phyloP scores from a whole-genome alignment of 129 eudicot genomes.

The Ambrosia artemisiifolia region DNA sequence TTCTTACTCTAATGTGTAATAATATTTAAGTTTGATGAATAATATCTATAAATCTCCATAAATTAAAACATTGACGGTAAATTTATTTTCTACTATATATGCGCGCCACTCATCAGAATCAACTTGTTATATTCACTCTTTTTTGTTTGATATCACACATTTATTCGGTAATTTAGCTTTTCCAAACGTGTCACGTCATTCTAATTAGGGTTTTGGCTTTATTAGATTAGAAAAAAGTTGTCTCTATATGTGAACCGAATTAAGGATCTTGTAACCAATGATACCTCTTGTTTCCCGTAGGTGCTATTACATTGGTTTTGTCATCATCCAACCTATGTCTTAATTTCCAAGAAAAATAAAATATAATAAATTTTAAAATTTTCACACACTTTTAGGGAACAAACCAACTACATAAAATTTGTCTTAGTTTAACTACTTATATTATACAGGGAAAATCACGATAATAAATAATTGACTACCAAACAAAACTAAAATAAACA shows the following conservation, averaged over 20 bases:
- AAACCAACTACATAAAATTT: conserved; percentile 5
- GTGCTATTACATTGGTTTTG: conserved; percentile 33
- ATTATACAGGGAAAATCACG: too few relatives aligned
- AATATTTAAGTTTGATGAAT: too few relatives aligned
- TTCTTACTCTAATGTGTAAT: too few relatives aligned
- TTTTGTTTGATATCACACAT: background rate
- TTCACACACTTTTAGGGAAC: background rate
- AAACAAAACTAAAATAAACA: too few relatives aligned
- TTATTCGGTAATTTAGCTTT: conserved; percentile 21
- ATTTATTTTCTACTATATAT: too few relatives aligned
- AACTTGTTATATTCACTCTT: background rate
- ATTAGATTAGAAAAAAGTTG: conserved; percentile 15
- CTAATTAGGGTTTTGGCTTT: conserved; percentile 21
- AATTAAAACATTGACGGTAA: too few relatives aligned
- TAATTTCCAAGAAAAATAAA: background rate
- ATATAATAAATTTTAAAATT: background rate
- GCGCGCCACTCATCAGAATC: background rate
- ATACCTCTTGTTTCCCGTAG: conserved; percentile 36
- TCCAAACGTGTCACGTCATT: background rate
- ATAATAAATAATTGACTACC: too few relatives aligned
- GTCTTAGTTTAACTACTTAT: conserved; percentile 7
- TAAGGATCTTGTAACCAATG: conserved; percentile 41
- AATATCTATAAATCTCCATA: too few relatives aligned
- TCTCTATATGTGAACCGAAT: conserved; percentile 37
- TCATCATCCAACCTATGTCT: conserved; percentile 20